A percentile compares a stretch with the other conserved stretches of the same genome.
These are phyloP conservation scores for Trichoderma atrobrunneum DNA, from an alignment of 2,329 filamentous ascomycete species.

Conservation along the genomic window DNA sequence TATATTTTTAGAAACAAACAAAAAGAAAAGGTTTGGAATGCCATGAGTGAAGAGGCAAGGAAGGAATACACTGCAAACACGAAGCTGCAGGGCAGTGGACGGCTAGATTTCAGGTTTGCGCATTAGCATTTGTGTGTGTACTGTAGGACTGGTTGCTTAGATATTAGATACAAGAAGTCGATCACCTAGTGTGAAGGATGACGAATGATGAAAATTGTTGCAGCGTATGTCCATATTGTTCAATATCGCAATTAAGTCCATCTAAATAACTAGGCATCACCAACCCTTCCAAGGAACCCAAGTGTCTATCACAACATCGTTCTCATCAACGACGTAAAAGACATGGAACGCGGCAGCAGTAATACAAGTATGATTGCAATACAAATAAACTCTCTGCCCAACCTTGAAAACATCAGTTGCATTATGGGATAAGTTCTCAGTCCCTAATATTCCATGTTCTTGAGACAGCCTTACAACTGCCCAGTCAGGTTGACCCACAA, in stretches of 20 bases:
- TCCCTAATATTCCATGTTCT: neutral
- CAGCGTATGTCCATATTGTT: too few species aligned
- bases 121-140: neutral
- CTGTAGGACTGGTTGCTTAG: neutral
- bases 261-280: neutral
- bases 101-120: conserved; percentile 3
- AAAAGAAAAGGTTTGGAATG: neutral
- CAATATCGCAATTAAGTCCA: too few species aligned
- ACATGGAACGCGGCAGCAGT: neutral
- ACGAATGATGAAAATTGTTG: too few species aligned
- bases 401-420: neutral
- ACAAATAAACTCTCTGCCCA: neutral
- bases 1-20: conserved; percentile 3
- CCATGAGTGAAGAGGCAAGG: neutral
- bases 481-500: neutral
- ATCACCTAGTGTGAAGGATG: neutral
- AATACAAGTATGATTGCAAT: neutral
- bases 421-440: neutral
- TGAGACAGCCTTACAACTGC: neutral
- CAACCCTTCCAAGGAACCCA: neutral
- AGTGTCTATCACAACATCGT: neutral
- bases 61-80: neutral
- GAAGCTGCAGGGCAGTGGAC: neutral
- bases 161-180: neutral
- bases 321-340: neutral